phyloP scores from a whole-genome alignment of 2,329 filamentous ascomycete genomes.

The Zasmidium cellare region DNA sequence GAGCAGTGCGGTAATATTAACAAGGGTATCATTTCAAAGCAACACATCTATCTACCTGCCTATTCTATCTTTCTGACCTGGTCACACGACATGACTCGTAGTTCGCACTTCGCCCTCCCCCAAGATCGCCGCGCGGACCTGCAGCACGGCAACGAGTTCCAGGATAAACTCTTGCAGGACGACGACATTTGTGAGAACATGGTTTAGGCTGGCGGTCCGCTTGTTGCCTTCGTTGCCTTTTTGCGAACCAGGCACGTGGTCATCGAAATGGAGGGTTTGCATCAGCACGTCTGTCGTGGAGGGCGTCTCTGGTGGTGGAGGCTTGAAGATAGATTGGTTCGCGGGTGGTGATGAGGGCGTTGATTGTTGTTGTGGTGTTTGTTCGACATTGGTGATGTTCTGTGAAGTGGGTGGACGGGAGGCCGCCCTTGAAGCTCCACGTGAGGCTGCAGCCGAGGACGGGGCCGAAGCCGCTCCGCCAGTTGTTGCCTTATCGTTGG shows the following conservation, averaged over 20 bases:
- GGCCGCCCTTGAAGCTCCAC: slow-evolving; percentile 7
- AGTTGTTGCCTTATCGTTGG: slow-evolving; percentile 17
- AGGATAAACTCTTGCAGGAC: slow-evolving; percentile 53
- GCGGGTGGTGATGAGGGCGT: neutral
- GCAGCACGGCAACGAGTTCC: slow-evolving; percentile 50
- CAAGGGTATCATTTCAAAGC: too few species aligned
- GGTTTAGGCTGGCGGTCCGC: slow-evolving; percentile 45
- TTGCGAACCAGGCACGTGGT: neutral
- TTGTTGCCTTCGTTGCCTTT: slow-evolving; percentile 24
- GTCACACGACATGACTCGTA: neutral
- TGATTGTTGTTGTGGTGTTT: slow-evolving; percentile 15
- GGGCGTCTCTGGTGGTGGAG: slow-evolving; percentile 36
- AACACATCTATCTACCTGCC: too few species aligned
- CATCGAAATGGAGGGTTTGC: slow-evolving; percentile 29
- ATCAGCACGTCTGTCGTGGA: slow-evolving; percentile 37
- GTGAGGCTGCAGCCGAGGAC: slow-evolving; percentile 9
- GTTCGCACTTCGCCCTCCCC: slow-evolving; percentile 40
- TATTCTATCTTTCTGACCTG: too few species aligned
- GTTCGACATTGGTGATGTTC: slow-evolving; percentile 33
- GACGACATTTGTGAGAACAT: slow-evolving; percentile 53
- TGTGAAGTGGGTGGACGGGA: slow-evolving; percentile 12
- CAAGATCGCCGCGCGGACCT: slow-evolving; percentile 50
- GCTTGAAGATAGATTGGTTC: slow-evolving; percentile 30
- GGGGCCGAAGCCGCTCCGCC: slow-evolving; percentile 11
- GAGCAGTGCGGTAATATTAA: too few species aligned